A percentile compares a stretch with the other conserved stretches of the same genome.
phyloP scores from a whole-genome alignment of 106 monocot species.

The Dioscorea alata region DNA sequence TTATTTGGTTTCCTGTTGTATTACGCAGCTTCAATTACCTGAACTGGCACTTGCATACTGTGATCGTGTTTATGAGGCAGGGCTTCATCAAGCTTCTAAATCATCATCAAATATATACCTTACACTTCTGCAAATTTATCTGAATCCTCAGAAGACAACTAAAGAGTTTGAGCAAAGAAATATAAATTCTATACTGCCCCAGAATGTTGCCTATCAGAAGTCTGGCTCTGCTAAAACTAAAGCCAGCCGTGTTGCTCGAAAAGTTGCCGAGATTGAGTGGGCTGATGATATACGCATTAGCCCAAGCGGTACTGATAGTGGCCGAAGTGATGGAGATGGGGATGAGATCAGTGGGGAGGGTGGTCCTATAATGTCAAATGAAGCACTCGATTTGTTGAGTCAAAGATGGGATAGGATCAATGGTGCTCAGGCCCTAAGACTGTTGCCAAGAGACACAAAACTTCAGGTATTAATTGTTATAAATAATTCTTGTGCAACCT shows the following conservation, averaged over 20 bases:
- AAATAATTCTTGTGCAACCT: too few relatives aligned
- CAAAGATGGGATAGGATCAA: slow-evolving; percentile 95
- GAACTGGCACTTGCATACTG: slow-evolving; percentile 84
- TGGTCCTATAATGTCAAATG: slow-evolving; percentile 80
- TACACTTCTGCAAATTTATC: slow-evolving; percentile 91
- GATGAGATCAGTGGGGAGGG: slow-evolving; percentile 56
- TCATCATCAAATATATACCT: slow-evolving; percentile 68
- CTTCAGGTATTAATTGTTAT: slow-evolving; percentile 50
- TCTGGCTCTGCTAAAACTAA: slow-evolving; percentile 30
- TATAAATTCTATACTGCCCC: slow-evolving; percentile 26
- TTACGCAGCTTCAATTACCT: slow-evolving; percentile 69
- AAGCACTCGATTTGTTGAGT: slow-evolving; percentile 86
- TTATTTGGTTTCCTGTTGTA: neutral
- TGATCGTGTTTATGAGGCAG: slow-evolving; percentile 75
- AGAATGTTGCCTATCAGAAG: slow-evolving; percentile 37
- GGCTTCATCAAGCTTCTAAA: slow-evolving; percentile 52
- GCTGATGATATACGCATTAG: slow-evolving; percentile 63
- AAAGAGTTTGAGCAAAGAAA: slow-evolving; percentile 53
- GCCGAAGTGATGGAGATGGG: slow-evolving; percentile 80
- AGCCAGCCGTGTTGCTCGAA: slow-evolving; percentile 46
- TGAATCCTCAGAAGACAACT: slow-evolving; percentile 59
- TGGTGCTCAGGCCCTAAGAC: slow-evolving; percentile 87
- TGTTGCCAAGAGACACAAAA: slow-evolving; percentile 88
- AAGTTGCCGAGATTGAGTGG: slow-evolving; percentile 78
- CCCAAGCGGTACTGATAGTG: slow-evolving; percentile 84